These are phyloP conservation scores for Exophiala oligosperma DNA, from an alignment of 2,329 filamentous ascomycete species.

Conservation along the genomic window DNA sequence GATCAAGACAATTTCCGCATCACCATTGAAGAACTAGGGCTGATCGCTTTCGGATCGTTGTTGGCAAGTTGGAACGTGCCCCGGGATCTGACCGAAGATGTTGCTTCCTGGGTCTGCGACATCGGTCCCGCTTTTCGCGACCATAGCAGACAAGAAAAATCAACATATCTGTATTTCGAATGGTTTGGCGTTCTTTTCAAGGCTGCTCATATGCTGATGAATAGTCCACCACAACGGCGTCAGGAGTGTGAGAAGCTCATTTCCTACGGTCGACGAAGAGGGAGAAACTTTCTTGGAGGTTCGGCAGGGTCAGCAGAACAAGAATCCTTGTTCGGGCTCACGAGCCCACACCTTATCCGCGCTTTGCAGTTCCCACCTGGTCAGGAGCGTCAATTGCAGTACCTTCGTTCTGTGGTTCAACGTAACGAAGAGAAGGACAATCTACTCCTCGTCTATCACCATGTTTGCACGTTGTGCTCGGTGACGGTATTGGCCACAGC, in stretches of 20 bases:
- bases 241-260: conserved; percentile 2
- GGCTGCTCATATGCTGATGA: not conserved
- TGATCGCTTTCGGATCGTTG: conserved; percentile 9
- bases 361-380: no score
- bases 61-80: conserved; percentile 1
- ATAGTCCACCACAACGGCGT: not conserved
- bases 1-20: conserved; percentile 17
- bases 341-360: no score
- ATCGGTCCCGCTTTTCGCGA: not conserved
- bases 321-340: no score
- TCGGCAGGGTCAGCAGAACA: not conserved
- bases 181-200: not conserved
- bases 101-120: no score
- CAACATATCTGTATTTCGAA: no score
- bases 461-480: no score
- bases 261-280: conserved; percentile 4
- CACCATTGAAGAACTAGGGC: not conserved
- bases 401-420: no score
- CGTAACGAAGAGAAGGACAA: no score
- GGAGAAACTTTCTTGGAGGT: not conserved
- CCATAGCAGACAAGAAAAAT: not conserved
- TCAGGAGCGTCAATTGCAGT: no score
- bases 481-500: no score
- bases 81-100: no score
- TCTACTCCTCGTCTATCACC: no score